Evolutionary conservation across 441 rosid genomes (phyloP), one percentile per base, ranked within the genome.

Genomic region (Macaranga tanarius): DNA sequence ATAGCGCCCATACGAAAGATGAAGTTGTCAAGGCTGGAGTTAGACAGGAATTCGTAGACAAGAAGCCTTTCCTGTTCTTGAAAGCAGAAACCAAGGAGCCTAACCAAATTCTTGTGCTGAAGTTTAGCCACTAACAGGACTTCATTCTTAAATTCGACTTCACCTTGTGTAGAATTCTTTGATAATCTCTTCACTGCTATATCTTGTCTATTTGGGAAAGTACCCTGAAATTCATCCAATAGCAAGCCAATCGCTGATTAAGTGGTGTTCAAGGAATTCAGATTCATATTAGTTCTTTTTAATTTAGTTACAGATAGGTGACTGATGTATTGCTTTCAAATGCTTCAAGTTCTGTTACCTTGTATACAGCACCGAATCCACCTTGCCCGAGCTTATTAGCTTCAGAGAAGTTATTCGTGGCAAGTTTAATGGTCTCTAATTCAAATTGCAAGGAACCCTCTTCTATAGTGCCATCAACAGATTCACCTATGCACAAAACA

Each of bases 381-480:
- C 81, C 78, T 55, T 66, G 66, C 22, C 81, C 78, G 23, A 78
- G 73, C 70, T 70, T 78, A 56, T 74, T 78, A 25, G 38, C 54
- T 8, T 65, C 69, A 5, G 72, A 70, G 25, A 78, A 78, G 34
- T 78, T 64, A 47, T 73, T 23, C 20, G 80, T 77, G 31, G 77
- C 74, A 38, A 15, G 20, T 10, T 38, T 25, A 10, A 77, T 1
- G 3, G n/a, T 77, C 7, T 34, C 67, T 11, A 77, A 69, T 10
- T 62, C 70, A 11, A 54, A 45, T 25, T 73, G 80, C 71, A 77
- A 23, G 20, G 74, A 73, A 45, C 63, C 70, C 23, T 2, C 65
- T 0, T 17, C 17, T 57, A n/a, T 54, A 19, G 47, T 70, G 51
- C 70, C 75, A 58, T 65, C 59, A 28, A 59, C 44, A 20, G 38